Evolutionary conservation across 306 rosid genomes (phyloP), one percentile per base, ranked within the genome.

Genomic region (Rosa persica): DNA sequence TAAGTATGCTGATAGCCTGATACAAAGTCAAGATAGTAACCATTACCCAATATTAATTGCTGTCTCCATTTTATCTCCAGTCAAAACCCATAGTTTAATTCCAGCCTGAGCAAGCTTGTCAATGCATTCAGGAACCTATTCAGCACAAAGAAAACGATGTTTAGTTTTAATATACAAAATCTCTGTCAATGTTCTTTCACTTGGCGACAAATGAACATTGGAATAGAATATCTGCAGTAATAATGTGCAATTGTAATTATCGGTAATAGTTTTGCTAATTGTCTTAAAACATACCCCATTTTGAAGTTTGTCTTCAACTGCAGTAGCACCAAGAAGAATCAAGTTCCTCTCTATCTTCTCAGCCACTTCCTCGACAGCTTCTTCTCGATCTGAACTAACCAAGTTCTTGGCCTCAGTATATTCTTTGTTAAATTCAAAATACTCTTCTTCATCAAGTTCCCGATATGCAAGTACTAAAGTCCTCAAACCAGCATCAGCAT

Each of bases 91-190:
- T 67, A 96, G 82, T 85, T 96, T 96, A 67, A 96, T 96, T 81
- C 99, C 99, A 70, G 99, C 99, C 84, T 93, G 99, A 49, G 99
- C 99, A 82, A 96, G 94, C 76, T 91, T 96, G 92, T 96, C 99
- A 61, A 96, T 96, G 88, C 98, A 96, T 70, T 96, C 99, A 25
- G 99, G 99, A 79, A 96, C 99, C 98, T 94, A 74, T 39, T 58
- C 70, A 83, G 54, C 67, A 84, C 51, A 66, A 82, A 80, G 17
- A 36, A 67, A 68, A 3, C 5, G 72, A 54, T 4, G 49, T 64
- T 77, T 39, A 51, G 80, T 76, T 73, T 30, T 25, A 58, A 58
- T 16, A 17, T 8, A 11, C 3, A 36, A 22, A 61, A 72, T 13
- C 25, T 43, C 76, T 36, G 58, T 36, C 42, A 55, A 22, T 12